Conservation (phyloP, 176 grass and related monocot species). For the Triticum timopheevii region DNA sequence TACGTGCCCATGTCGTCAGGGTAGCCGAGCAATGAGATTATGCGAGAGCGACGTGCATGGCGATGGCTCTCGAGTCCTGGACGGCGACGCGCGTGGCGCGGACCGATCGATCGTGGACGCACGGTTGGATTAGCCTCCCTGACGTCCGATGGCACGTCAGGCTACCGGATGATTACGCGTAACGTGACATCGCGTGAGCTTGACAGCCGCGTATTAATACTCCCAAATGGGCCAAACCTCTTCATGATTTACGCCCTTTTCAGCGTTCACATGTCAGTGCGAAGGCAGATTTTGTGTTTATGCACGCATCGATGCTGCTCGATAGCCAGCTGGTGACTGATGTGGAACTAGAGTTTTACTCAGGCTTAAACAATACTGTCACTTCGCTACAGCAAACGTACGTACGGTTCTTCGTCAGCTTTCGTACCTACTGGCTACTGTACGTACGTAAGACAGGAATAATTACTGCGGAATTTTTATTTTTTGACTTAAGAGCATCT, state of each 20-base stretch:
- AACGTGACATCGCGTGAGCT: neutral
- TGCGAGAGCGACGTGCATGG: neutral
- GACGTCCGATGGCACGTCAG: neutral
- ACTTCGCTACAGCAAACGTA: neutral
- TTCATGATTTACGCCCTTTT: neutral
- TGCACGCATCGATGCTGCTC: neutral
- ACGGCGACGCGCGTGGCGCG: neutral
- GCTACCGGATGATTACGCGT: neutral
- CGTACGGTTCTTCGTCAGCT: neutral
- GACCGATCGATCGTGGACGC: neutral
- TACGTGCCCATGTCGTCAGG: neutral
- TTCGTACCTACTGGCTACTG: neutral
- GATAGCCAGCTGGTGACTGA: neutral
- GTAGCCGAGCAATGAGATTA: neutral
- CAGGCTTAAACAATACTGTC: neutral
- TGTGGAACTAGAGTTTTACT: neutral
- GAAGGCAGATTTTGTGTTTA: neutral
- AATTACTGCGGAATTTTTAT: neutral
- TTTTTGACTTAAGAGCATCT: neutral
- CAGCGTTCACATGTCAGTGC: too few relatives aligned
- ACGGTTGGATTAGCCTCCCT: neutral
- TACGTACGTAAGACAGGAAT: neutral
- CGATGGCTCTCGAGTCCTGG: neutral
- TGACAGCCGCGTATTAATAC: neutral
- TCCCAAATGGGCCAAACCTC: neutral